phyloP scores from a whole-genome alignment of 164 flowering plant genomes.

The Aristolochia californica region DNA sequence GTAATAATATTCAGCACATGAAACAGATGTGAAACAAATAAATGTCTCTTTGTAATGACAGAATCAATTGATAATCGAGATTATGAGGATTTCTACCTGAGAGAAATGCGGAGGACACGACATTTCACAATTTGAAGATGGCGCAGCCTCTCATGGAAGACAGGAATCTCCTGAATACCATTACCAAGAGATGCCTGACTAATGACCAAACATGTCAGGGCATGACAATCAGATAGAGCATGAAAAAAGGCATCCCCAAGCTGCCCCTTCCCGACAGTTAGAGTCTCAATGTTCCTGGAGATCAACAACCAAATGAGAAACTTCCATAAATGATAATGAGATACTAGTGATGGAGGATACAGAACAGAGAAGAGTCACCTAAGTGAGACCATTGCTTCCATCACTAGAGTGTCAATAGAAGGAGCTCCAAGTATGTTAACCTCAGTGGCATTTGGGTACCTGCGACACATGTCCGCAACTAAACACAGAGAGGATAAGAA shows the following conservation, averaged over 20 bases:
- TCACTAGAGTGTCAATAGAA: constrained; percentile 41
- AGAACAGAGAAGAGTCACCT: constrained; percentile 33
- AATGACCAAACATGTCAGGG: constrained; percentile 50
- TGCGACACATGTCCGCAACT: constrained; percentile 83
- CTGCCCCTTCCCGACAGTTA: constrained; percentile 68
- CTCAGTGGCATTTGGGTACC: constrained; percentile 83
- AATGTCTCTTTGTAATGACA: neutral
- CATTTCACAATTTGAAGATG: constrained; percentile 73
- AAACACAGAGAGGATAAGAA: constrained; percentile 9
- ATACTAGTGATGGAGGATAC: neutral
- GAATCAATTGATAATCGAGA: neutral
- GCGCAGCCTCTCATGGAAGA: constrained; percentile 60
- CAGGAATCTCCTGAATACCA: constrained; percentile 72
- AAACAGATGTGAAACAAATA: neutral
- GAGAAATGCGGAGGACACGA: constrained; percentile 66
- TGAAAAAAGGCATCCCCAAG: constrained; percentile 64
- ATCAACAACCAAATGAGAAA: constrained; percentile 12
- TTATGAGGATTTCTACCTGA: constrained; percentile 37
- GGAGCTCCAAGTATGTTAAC: constrained; percentile 62
- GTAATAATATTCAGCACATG: constrained; percentile 8
- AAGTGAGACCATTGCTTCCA: constrained; percentile 50
- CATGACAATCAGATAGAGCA: constrained; percentile 51
- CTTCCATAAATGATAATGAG: neutral
- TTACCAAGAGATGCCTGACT: constrained; percentile 67
- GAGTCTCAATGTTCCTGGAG: constrained; percentile 58